phyloP scores from a whole-genome alignment of 805 yeast species.

The Ogataea kodamae region DNA sequence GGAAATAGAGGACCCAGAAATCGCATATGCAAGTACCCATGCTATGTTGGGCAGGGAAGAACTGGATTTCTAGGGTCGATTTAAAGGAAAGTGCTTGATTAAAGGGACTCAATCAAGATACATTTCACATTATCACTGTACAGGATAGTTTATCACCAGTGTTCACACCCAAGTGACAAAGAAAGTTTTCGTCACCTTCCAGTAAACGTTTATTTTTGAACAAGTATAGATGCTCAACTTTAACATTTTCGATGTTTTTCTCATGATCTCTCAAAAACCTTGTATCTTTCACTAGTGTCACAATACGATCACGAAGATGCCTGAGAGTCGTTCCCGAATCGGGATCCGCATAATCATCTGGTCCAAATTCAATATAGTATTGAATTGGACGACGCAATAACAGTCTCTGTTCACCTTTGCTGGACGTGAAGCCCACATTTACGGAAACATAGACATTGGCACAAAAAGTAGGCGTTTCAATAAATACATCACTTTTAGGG shows the following conservation, averaged over 20 bases:
- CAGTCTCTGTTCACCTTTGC: slow-evolving; percentile 13
- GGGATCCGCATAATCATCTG: slow-evolving; percentile 73
- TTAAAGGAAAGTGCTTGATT: neutral
- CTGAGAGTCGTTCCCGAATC: slow-evolving; percentile 68
- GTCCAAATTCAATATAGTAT: slow-evolving; percentile 76
- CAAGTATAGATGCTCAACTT: slow-evolving; percentile 33
- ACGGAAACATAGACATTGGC: slow-evolving; percentile 65
- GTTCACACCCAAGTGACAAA: slow-evolving; percentile 50
- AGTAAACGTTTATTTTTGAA: slow-evolving; percentile 32
- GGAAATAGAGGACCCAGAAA: neutral
- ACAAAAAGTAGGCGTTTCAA: slow-evolving; percentile 74
- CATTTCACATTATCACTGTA: slow-evolving; percentile 22
- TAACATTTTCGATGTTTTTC: slow-evolving; percentile 11
- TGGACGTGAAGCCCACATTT: too few species aligned
- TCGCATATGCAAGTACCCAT: neutral
- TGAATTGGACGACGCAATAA: slow-evolving; percentile 37
- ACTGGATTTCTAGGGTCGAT: slow-evolving; percentile 6
- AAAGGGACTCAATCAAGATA: too few species aligned
- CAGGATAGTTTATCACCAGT: slow-evolving; percentile 49
- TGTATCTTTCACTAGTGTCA: slow-evolving; percentile 50
- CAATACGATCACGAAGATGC: slow-evolving; percentile 55
- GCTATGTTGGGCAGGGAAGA: too few species aligned
- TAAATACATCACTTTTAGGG: slow-evolving; percentile 51
- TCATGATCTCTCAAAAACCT: slow-evolving; percentile 26
- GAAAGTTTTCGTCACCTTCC: slow-evolving; percentile 41